Percentiles rank a stretch among this genome's conserved stretches.
These are phyloP conservation scores for Alternaria longipes DNA, from an alignment of 2,329 filamentous ascomycete species.

Conservation along the genomic window DNA sequence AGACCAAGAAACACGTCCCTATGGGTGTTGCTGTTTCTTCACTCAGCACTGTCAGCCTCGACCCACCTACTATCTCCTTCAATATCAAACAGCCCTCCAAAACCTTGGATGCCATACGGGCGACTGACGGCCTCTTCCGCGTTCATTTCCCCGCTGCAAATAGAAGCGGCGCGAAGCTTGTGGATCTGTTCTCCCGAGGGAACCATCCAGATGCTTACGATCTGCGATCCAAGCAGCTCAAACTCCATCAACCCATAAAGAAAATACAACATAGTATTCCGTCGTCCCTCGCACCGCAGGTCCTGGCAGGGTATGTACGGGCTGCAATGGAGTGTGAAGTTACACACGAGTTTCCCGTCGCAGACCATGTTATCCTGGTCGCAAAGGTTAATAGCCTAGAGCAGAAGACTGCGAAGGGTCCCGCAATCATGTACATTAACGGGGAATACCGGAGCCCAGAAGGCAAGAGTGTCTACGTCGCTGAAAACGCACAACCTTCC, in stretches of 20 bases:
- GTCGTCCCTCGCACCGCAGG: slow-evolving; percentile 26
- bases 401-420: not conserved
- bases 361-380: slow-evolving; percentile 59
- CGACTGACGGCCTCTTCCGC: slow-evolving; percentile 53
- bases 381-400: slow-evolving; percentile 50
- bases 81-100: slow-evolving; percentile 67
- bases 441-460: slow-evolving; percentile 33
- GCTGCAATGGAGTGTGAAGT: slow-evolving; percentile 49
- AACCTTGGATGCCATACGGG: slow-evolving; percentile 64
- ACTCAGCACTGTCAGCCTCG: slow-evolving; percentile 66
- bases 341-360: slow-evolving; percentile 51
- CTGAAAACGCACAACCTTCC: not conserved
- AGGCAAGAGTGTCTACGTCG: slow-evolving; percentile 6
- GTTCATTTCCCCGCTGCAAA: slow-evolving; percentile 60
- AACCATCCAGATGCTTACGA: slow-evolving; percentile 37
- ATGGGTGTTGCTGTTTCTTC: slow-evolving; percentile 67
- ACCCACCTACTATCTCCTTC: slow-evolving; percentile 69
- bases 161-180: slow-evolving; percentile 38
- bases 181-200: slow-evolving; percentile 42
- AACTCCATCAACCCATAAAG: slow-evolving; percentile 18
- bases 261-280: slow-evolving; percentile 2
- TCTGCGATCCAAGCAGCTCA: slow-evolving; percentile 21
- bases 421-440: slow-evolving; percentile 40
- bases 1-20: slow-evolving; percentile 25
- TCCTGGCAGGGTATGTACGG: slow-evolving; percentile 27